phyloP scores from a whole-genome alignment of 2,329 filamentous ascomycete species.

The Cercospora nicotianae region DNA sequence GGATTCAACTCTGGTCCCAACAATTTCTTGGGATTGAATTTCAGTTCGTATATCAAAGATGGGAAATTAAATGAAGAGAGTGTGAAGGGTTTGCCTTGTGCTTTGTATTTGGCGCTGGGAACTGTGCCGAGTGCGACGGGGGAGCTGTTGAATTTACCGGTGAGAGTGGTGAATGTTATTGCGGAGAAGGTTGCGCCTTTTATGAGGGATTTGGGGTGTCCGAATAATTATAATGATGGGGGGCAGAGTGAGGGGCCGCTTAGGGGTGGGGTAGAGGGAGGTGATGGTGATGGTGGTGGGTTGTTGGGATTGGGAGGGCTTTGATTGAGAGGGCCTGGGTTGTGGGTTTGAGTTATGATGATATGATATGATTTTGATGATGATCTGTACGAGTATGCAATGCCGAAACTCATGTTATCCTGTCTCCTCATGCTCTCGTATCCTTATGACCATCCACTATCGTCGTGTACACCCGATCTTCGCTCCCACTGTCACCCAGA shows the following conservation, averaged over 20 bases:
- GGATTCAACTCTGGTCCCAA: not conserved
- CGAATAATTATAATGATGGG: not conserved
- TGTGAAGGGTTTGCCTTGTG: not conserved
- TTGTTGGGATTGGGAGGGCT: not conserved
- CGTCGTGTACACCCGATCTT: not conserved
- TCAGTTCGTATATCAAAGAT: not conserved
- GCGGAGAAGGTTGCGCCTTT: not conserved
- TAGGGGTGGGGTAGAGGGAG: not conserved
- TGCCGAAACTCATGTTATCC: not conserved
- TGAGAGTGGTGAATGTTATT: not conserved
- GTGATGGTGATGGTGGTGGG: not conserved
- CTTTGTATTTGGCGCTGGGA: not conserved
- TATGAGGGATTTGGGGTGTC: not conserved
- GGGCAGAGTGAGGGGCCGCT: not conserved
- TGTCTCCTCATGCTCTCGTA: not conserved
- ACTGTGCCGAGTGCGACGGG: not conserved
- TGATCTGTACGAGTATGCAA: not conserved
- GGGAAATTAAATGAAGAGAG: not conserved
- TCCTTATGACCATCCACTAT: not conserved
- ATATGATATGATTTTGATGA: not conserved
- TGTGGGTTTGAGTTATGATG: not conserved
- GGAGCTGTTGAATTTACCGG: not conserved
- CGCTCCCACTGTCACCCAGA: slow-evolving; percentile 17
- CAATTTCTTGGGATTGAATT: not conserved
- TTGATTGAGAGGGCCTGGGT: too few species aligned